These are phyloP conservation scores for Phoma sp. DNA, from an alignment of 2,329 filamentous ascomycete species.

Conservation along the genomic window DNA sequence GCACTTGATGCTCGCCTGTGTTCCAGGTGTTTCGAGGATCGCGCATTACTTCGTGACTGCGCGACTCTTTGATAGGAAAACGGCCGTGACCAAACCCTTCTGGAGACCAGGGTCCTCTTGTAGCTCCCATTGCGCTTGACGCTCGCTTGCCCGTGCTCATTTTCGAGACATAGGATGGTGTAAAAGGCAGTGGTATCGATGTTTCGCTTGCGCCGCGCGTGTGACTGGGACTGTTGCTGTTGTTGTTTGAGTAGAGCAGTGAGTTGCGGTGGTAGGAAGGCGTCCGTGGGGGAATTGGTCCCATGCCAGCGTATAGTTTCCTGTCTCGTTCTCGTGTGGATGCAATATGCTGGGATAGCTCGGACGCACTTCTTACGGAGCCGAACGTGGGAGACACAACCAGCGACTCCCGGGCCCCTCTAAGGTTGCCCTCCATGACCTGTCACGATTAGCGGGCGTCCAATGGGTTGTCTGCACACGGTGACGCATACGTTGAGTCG, in stretches of 20 bases:
- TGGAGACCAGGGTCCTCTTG: slow-evolving; percentile 47
- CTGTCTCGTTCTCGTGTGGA: slow-evolving; percentile 46
- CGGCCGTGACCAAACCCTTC: slow-evolving; percentile 44
- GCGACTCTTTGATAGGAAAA: slow-evolving; percentile 48
- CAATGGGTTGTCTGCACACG: slow-evolving; percentile 1
- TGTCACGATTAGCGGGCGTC: slow-evolving; percentile 50
- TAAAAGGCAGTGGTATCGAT: slow-evolving; percentile 44
- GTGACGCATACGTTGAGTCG: slow-evolving; percentile 74
- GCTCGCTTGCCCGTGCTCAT: slow-evolving; percentile 42
- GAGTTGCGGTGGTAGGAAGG: slow-evolving; percentile 41
- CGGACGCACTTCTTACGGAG: slow-evolving; percentile 42
- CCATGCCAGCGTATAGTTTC: slow-evolving; percentile 44
- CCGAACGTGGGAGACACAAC: slow-evolving; percentile 60
- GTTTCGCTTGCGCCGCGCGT: slow-evolving; percentile 52
- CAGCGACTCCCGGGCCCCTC: slow-evolving; percentile 74
- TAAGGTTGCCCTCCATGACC: slow-evolving; percentile 94
- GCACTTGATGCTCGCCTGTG: slow-evolving; percentile 32
- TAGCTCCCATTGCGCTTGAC: slow-evolving; percentile 48
- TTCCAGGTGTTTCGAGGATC: slow-evolving; percentile 36
- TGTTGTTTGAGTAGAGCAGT: slow-evolving; percentile 31
- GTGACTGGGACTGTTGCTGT: slow-evolving; percentile 45
- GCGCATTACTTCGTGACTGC: slow-evolving; percentile 50
- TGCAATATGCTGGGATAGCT: slow-evolving; percentile 43
- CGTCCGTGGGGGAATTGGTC: slow-evolving; percentile 44
- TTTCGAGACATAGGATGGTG: slow-evolving; percentile 37